Evolutionary conservation across 1,284 basidiomycete genomes (phyloP), one percentile per base, ranked within the genome.

Genomic region (Tilletia caries): DNA sequence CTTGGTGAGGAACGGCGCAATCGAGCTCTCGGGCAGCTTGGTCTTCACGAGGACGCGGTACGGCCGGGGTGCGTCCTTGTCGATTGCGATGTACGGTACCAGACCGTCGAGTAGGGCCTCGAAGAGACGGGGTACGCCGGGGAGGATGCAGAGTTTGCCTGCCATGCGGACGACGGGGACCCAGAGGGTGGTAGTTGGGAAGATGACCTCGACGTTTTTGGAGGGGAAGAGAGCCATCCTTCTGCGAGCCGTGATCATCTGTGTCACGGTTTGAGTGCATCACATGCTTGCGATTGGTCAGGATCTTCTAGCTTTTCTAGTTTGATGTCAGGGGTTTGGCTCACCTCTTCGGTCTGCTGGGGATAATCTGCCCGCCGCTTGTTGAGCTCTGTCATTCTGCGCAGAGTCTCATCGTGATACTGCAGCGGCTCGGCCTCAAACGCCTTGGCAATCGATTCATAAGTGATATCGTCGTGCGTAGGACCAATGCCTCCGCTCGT

Each of bases 71-170:
- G 69, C 29, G 50, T 73, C 67, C 2, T 76, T 76, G 65, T 81
- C 79, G 25, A 82, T 70, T 2, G 71, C 68, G 6, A 82, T 69
- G 81, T 90, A 92, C 0, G 89, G 88, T 34, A 87, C 88, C 33
- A 95, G 84, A 0, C 68, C 77, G 32, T 62, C 58, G 29, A 66
- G 62, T 8, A 68, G 67, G 12, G 67, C 44, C 78, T 92, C 89
- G 85, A 94, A 95, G 25, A 95, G 86, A 0, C 87, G 85, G 0
- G 93, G 93, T 67, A 95, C 92, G n/a, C 93, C 93, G 0, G 93
- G 93, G 83, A 95, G 90, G 27, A 95, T 86, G 83, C 91, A 95
- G 2, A 95, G 86, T 85, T 91, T 94, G 20, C 91, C 91, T 73
- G 87, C 88, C 10, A 95, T 86, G 25, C 92, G 87, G 0, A 93